phyloP scores from a whole-genome alignment of 2,329 filamentous ascomycete species.

The Trichophyton rubrum region DNA sequence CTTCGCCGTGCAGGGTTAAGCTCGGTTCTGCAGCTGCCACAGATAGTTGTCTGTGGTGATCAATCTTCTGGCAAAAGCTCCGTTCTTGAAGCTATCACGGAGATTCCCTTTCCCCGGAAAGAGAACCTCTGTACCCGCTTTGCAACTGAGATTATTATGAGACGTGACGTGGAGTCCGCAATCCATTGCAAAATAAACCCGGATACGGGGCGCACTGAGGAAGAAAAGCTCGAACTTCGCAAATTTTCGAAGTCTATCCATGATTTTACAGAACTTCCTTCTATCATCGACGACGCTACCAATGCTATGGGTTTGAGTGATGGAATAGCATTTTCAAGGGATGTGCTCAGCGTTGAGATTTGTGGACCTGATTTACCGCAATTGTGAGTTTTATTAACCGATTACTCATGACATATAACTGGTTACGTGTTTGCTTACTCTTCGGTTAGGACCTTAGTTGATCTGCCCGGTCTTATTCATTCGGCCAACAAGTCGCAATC shows the following conservation, averaged over 20 bases:
- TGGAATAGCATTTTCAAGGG: conserved; percentile 4
- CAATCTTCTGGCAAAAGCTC: conserved; percentile 23
- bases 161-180: conserved; percentile 6
- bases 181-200: conserved; percentile 15
- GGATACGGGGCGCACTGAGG: conserved; percentile 8
- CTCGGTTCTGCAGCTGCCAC: conserved; percentile 31
- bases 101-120: conserved; percentile 18
- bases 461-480: conserved; percentile 9
- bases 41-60: conserved; percentile 22
- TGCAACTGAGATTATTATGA: conserved; percentile 20
- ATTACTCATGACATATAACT: neutral
- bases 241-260: conserved; percentile 11
- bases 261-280: conserved; percentile 5
- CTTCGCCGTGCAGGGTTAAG: conserved; percentile 40
- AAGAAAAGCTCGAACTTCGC: conserved; percentile 12
- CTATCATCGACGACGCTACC: conserved; percentile 8
- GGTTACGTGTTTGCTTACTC: neutral
- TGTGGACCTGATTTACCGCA: conserved; percentile 9
- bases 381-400: neutral
- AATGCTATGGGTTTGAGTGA: conserved; percentile 9
- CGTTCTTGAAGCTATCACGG: conserved; percentile 22
- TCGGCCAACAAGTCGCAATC: conserved; percentile 8
- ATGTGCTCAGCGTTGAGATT: conserved; percentile 11
- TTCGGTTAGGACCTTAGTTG: conserved; percentile 6
- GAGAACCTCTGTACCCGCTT: conserved; percentile 23